Evolutionary conservation across 225 moss, liverwort and hornwort species (phyloP), one percentile per base, ranked within the genome.

Genomic region (Physcomitrium patens): DNA sequence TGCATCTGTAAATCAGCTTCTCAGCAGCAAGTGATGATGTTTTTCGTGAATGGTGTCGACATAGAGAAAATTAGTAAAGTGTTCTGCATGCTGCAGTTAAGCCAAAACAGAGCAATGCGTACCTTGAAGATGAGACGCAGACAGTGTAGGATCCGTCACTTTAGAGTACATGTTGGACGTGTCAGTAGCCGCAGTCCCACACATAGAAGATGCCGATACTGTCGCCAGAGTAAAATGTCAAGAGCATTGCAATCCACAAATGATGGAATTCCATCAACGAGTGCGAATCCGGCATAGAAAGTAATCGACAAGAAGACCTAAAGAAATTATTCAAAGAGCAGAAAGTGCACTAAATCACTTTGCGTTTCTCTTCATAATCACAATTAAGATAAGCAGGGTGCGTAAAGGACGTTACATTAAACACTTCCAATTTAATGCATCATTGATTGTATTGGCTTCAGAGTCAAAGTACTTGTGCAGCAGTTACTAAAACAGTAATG

Each of bases 141-240:
- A 82, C 61, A 97, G 86, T 37, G 92, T 97, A 42, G 96, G 94
- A 69, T 97, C 88, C 44, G 85, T 92, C 45, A 97, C 96, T 75
- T 97, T 94, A 31, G 75, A 77, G 72, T 97, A 97, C 0, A 84
- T 74, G 71, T 81, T 73, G 3, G 76, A 47, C 43, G 79, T 65
- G 51, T 83, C 84, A 31, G 65, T 63, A 67, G 47, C 78, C 52
- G 59, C 52, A 75, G 77, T 56, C 42, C 80, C 80, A 65, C 82
- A 80, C 59, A 63, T 75, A 42, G 84, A 47, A 55, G 78, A 71
- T 20, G 71, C 13, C 67, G 75, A 63, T 63, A 84, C 84, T 84
- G 75, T 31, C 60, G 63, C 44, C 53, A 66, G 20, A 37, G 41
- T 8, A 43, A 57, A 69, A 41, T 15, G 44, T 50, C 68, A 79